A percentile compares a stretch with the other conserved stretches of the same genome.
phyloP scores from a whole-genome alignment of 1,139 yeast genomes.

The Candida anutae region DNA sequence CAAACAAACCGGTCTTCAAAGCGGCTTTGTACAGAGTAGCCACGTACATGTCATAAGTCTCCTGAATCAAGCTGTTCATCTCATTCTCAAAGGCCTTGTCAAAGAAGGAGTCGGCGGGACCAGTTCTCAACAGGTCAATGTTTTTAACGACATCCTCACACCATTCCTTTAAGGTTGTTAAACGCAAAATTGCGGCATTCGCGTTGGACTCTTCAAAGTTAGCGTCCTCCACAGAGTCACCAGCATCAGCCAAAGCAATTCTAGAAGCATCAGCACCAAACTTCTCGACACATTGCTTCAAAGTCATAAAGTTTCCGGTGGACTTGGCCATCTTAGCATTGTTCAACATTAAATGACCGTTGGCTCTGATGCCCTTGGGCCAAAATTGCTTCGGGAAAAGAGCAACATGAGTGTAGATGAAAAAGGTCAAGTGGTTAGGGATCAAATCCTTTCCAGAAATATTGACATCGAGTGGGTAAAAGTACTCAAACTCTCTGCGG shows the following conservation, averaged over 20 bases:
- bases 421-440: conserved; percentile 95
- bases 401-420: conserved; percentile 88
- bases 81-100: conserved; percentile 91
- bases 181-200: conserved; percentile 92
- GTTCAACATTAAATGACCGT: conserved; percentile 92
- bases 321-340: conserved; percentile 97
- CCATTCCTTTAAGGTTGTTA: conserved; percentile 93
- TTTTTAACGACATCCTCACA: conserved; percentile 62
- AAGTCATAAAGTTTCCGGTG: conserved; percentile 94
- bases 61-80: conserved; percentile 74
- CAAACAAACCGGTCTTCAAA: conserved; percentile 84
- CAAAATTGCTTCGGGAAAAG: conserved; percentile 83
- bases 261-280: conserved; percentile 98
- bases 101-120: conserved; percentile 59
- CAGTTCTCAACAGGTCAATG: conserved; percentile 56
- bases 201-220: conserved; percentile 96
- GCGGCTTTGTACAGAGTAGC: conserved; percentile 82
- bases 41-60: conserved; percentile 61
- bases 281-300: conserved; percentile 74
- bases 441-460: conserved; percentile 95
- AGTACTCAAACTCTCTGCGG: conserved; percentile 92
- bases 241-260: conserved; percentile 97
- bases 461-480: conserved; percentile 87
- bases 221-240: conserved; percentile 96
- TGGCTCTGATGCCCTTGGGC: conserved; percentile 93